Percentiles rank a stretch among this genome's conserved stretches.
phyloP scores from a whole-genome alignment of 768 basidiomycete species.

The Suillus subluteus region DNA sequence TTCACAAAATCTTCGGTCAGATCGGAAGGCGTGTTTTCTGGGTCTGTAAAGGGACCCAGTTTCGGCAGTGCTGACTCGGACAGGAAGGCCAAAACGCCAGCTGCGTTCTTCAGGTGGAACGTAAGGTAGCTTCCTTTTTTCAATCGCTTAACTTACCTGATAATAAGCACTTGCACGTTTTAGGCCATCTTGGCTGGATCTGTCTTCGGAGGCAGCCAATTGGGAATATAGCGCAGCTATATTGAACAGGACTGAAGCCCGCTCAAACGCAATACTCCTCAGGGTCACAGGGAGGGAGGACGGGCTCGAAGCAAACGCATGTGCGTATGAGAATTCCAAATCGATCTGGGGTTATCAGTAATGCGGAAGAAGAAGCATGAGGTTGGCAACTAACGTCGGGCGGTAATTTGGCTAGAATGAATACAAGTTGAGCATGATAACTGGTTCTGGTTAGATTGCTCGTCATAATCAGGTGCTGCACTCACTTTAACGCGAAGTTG shows the following conservation, averaged over 20 bases:
- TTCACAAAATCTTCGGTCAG: conserved; percentile 63
- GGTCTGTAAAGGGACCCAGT: conserved; percentile 48
- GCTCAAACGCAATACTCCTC: conserved; percentile 80
- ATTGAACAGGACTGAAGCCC: conserved; percentile 81
- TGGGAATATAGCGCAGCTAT: conserved; percentile 86
- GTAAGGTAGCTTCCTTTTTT: background rate
- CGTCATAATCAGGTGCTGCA: conserved; percentile 20
- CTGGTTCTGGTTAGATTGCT: conserved; percentile 43
- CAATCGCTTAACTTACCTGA: conserved; percentile 51
- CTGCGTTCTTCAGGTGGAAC: conserved; percentile 54
- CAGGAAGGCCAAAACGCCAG: conserved; percentile 72
- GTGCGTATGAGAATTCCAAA: conserved; percentile 72
- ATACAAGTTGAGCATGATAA: conserved; percentile 90
- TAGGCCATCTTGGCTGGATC: conserved; percentile 76
- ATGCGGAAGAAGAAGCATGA: conserved; percentile 19
- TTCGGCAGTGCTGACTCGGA: conserved; percentile 55
- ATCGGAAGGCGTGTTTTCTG: conserved; percentile 65
- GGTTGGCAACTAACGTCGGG: conserved; percentile 54
- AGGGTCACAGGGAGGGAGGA: conserved; percentile 61
- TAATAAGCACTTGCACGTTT: conserved; percentile 75
- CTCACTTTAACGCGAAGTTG: conserved; percentile 60
- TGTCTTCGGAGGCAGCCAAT: conserved; percentile 71
- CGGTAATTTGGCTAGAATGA: conserved; percentile 84
- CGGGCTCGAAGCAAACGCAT: conserved; percentile 58
- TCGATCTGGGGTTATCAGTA: conserved; percentile 53